Evolutionary conservation across 2,329 filamentous ascomycete species (phyloP).

Genomic region (Colletotrichum plurivorum): DNA sequence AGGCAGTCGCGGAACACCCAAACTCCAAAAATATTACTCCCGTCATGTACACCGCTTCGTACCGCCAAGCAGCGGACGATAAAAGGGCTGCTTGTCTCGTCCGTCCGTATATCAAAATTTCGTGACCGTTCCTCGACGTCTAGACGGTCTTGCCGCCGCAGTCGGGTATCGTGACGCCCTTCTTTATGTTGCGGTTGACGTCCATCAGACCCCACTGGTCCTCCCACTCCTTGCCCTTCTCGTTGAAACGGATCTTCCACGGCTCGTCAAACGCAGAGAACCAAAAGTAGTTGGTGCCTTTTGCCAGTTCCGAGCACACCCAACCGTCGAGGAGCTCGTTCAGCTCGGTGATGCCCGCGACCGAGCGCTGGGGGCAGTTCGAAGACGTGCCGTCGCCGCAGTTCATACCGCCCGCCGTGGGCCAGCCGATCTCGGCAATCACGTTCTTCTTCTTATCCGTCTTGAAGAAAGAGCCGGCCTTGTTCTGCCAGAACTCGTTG

Average conservation of each 20-base stretch:
- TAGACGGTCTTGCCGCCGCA: conserved; percentile 81
- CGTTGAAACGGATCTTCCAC: conserved; percentile 88
- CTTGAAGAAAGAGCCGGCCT: conserved; percentile 78
- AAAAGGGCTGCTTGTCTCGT: conserved; percentile 11
- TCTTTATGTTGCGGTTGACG: conserved; percentile 85
- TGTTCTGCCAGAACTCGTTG: conserved; percentile 81
- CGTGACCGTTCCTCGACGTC: background rate
- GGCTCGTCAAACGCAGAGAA: conserved; percentile 98
- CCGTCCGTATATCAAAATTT: conserved; percentile 19
- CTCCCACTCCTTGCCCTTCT: conserved; percentile 82
- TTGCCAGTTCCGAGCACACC: conserved; percentile 84
- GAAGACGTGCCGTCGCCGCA: conserved; percentile 41
- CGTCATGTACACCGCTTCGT: conserved; percentile 36
- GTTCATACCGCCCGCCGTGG: conserved; percentile 81
- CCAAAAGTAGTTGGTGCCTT: conserved; percentile 96
- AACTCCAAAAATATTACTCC: conserved; percentile 31
- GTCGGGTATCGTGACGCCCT: conserved; percentile 87
- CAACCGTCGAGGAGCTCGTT: conserved; percentile 90
- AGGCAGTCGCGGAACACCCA: conserved; percentile 18
- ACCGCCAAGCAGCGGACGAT: conserved; percentile 17
- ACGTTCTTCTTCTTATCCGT: conserved; percentile 76
- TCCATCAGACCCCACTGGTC: conserved; percentile 97
- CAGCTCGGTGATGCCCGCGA: conserved; percentile 84
- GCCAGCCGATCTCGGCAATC: conserved; percentile 95
- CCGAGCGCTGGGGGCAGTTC: conserved; percentile 75